phyloP scores from a whole-genome alignment of 202 grass and related monocot species.

The Schoenoplectus tabernaemontani region DNA sequence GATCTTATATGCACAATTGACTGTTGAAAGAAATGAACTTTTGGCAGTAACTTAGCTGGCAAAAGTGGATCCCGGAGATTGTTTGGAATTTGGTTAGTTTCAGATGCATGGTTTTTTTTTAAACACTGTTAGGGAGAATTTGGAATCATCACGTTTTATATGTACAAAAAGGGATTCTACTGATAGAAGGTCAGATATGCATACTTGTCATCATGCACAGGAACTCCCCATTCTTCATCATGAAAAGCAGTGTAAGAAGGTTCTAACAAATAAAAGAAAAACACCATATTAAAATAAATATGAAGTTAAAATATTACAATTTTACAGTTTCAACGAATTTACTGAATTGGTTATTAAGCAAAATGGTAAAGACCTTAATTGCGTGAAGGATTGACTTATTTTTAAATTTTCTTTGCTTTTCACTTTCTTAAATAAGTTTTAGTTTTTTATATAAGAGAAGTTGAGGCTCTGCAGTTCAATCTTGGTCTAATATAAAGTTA shows the following conservation, averaged over 20 bases:
- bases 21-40: background rate
- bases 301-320: background rate
- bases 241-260: slow-evolving; percentile 71
- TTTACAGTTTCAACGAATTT: background rate
- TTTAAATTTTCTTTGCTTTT: background rate
- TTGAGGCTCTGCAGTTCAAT: background rate
- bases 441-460: background rate
- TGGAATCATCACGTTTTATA: background rate
- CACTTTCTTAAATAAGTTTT: background rate
- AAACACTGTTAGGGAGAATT: background rate
- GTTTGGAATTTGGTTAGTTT: slow-evolving; percentile 14
- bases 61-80: background rate
- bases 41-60: background rate
- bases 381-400: background rate
- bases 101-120: background rate
- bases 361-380: background rate
- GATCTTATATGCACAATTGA: background rate
- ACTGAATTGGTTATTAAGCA: background rate
- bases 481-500: background rate
- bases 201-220: slow-evolving; percentile 76
- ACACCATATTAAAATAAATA: background rate
- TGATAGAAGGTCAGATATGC: slow-evolving; percentile 3
- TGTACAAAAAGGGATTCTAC: slow-evolving; percentile 11
- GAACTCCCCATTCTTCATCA: slow-evolving; percentile 97
- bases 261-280: slow-evolving; percentile 42